Base-by-base conservation (phyloP, 2,329 filamentous ascomycete species). In the Chrysosporium keratinophilum region DNA sequence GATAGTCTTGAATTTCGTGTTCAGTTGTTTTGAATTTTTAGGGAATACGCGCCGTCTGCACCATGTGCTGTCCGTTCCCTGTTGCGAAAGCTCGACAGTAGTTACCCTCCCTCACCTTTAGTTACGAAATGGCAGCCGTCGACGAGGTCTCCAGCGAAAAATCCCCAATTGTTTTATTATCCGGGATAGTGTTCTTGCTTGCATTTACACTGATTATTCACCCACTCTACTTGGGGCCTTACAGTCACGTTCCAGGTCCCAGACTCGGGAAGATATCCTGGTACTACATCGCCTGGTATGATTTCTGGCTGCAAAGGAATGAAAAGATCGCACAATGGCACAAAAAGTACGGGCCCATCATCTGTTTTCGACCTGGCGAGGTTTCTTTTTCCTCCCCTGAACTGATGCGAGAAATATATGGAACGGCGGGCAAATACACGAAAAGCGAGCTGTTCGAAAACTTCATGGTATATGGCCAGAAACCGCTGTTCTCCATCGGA, bases 301-400 rank as follows among this genome's bases (percentile, higher is more conserved):
- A 50, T 17, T 50, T 50, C 28, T 50, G 48, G 48, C 40, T 43
- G 11, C 48, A 28, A n/a, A 14, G 47, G 31, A 50, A 50, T 17
- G 47, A 50, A n/a, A 50, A 42, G 12, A 50, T 50, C 23, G 48
- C 48, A 43, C n/a, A 50, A 43, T 50, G 37, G 48, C 48, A 50
- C 35, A 37, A 9, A 14, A 41, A 35, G 14, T 50, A 50, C 48
- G 39, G 48, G 5, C 37, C 39, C 20, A 35, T 50, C 14, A 35
- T 50, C 15, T 50, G 48, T 23, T 50, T 50, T 35, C 39, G 48
- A 10, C 48, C 37, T 2, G 47, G 48, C 23, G 48, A 50, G 39
- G 31, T 43, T 41, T 50, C 48, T 14, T 50, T 43, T 28, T n/a
- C 23, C 14, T 50, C 39, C 9, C 28, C 39, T 1, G 48, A 43